Conservation (phyloP, 371 early-diverging fungal species). For the Circinella umbellata region DNA sequence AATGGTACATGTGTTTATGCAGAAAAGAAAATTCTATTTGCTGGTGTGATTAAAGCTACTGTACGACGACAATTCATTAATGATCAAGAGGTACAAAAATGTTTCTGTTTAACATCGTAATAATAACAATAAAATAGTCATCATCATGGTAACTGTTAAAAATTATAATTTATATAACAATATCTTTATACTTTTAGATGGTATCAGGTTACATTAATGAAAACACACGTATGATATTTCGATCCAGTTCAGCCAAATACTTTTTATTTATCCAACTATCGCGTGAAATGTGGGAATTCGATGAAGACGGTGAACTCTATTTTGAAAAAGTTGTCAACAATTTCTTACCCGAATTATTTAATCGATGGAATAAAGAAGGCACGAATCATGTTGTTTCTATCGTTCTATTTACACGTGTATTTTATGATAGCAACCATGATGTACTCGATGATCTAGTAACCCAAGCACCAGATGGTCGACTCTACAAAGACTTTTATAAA, state of each 20-base stretch:
- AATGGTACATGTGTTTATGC: conserved; percentile 76
- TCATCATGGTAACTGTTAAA: too few relatives aligned
- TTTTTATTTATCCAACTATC: conserved; percentile 96
- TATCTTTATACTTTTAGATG: conserved; percentile 17
- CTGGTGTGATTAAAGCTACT: conserved; percentile 83
- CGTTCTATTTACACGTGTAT: conserved; percentile 89
- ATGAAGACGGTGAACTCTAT: conserved; percentile 93
- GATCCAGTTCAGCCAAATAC: conserved; percentile 93
- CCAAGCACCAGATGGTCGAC: conserved; percentile 60
- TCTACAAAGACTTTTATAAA: conserved; percentile 93
- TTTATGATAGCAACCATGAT: conserved; percentile 66
- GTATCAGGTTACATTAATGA: conserved; percentile 76
- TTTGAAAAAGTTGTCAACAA: conserved; percentile 91
- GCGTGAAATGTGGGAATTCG: conserved; percentile 96
- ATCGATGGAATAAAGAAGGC: conserved; percentile 81
- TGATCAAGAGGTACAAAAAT: conserved; percentile 49
- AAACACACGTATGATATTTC: conserved; percentile 85
- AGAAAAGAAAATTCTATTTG: conserved; percentile 76
- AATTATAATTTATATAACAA: too few relatives aligned
- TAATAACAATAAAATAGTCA: background rate
- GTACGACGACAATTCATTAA: conserved; percentile 81
- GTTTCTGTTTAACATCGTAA: background rate
- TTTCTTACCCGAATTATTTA: conserved; percentile 90
- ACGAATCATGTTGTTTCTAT: conserved; percentile 97
- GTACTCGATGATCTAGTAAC: conserved; percentile 47